Evolutionary conservation across 192 early-diverging fungal genomes (phyloP), one percentile per base, ranked within the genome.

Genomic region (Tieghemiomyces parasiticus): DNA sequence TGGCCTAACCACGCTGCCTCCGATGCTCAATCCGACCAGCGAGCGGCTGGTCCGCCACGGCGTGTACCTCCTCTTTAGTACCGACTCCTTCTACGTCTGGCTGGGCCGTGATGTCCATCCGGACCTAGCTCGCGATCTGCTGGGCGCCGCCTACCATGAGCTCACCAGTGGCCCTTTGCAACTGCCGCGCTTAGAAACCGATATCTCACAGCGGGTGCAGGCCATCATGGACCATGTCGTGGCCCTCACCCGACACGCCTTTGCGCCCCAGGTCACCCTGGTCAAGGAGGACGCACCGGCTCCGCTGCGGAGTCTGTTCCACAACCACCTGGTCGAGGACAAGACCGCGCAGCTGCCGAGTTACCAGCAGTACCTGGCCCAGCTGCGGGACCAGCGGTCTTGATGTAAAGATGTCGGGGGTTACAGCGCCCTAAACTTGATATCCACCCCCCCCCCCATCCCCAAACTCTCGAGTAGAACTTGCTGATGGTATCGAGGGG

Each of bases 251-350:
- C 70, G 86, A 59, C 71, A 79, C 31, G 63, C 88, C 69, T 76
- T 79, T 61, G 82, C 75, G 55, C 90, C 93, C 2, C 75, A 82
- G 24, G 63, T 91, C 24, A 89, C 88, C 66, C 69, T 97, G 44
- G 81, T 92, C 52, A 91, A 91, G 73, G 93, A 97, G 66, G 93
- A 97, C 63, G 89, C 87, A 19, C 91, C 95, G 60, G 81, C 85
- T 25, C 74, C 71, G 4, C 58, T 93, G 60, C 79, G 94, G 6
- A 74, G 87, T 73, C 78, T 79, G 87, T 90, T 95, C 74, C 61
- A 89, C 62, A 81, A 84, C 53, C 88, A 90, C 62, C 69, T 97
- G 64, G 77, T 95, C n/a, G 92, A 95, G 66, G 94, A 97, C 67
- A 82, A 91, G 54, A 86, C 84, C 31, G 85, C 91, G 42, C 78